Evolutionary conservation across 768 basidiomycete species (phyloP).

Genomic region (Suillus brevipes): DNA sequence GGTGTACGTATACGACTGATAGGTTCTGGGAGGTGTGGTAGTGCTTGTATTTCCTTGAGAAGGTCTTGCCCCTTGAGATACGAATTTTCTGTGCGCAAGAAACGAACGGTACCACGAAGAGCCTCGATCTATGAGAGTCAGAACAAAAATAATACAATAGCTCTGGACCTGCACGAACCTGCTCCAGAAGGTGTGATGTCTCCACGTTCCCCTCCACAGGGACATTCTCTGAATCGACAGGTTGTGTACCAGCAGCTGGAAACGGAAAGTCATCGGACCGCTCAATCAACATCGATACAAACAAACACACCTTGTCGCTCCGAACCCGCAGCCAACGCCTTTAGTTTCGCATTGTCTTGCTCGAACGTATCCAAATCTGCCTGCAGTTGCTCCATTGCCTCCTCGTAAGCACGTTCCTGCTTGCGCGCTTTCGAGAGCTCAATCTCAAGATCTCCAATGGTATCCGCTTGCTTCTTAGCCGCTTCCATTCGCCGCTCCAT

Average conservation of each 20-base stretch:
- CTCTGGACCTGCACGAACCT: conserved; percentile 46
- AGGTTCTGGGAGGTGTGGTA: conserved; percentile 63
- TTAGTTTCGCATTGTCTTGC: conserved; percentile 85
- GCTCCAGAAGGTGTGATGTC: conserved; percentile 84
- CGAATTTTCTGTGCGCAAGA: conserved; percentile 91
- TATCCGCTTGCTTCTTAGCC: conserved; percentile 87
- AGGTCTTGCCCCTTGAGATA: conserved; percentile 93
- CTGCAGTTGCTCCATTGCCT: conserved; percentile 92
- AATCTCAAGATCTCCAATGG: conserved; percentile 75
- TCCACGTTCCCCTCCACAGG: conserved; percentile 81
- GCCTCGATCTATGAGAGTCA: conserved; percentile 70
- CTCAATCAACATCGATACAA: not conserved
- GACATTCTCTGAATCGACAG: conserved; percentile 58
- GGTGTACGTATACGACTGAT: conserved; percentile 57
- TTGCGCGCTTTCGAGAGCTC: conserved; percentile 81
- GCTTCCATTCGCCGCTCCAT: conserved; percentile 93
- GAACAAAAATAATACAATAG: conserved; percentile 4
- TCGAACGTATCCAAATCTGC: conserved; percentile 84
- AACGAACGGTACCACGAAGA: conserved; percentile 87
- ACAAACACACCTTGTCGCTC: conserved; percentile 66
- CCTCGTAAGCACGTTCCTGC: conserved; percentile 88
- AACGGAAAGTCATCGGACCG: conserved; percentile 1
- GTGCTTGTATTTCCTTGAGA: conserved; percentile 73
- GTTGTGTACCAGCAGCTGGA: conserved; percentile 48
- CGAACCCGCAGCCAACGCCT: conserved; percentile 59